Evolutionary conservation across 129 eudicot genomes (phyloP), one percentile per base, ranked within the genome.

Genomic region (Scalesia atractyloides): DNA sequence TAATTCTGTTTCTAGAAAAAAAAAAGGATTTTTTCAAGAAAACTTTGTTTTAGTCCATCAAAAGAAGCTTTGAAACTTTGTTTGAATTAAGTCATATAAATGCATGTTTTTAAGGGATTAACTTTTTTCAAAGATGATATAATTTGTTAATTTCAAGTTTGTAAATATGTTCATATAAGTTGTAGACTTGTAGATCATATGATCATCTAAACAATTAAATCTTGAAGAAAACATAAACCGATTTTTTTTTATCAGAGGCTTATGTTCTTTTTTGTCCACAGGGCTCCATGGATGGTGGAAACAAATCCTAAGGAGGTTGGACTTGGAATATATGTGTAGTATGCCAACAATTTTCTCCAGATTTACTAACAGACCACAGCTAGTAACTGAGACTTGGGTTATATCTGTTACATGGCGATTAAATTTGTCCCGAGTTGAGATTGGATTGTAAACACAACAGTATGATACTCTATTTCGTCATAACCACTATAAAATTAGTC

Each of bases 211-310:
- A 37, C 75, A 50, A 49, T n/a, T 34, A 11, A 5, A 14, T 36
- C 30, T 52, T 16, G 9, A 62, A 51, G 17, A 5, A 52, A 9
- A 52, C 36, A 11, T 9, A 18, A 70, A 19, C 52, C 0, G 7
- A 18, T 37, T 6, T 0, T 0, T 5, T 16, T 37, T 6, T 26
- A 48, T 15, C 33, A 15, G 30, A 20, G 54, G 53, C 51, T 15
- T 36, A 30, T 7, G 5, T 58, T 70, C 33, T 60, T 59, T 58
- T 62, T 26, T 70, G 49, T 37, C 15, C 12, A 43, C 81, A 93
- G 98, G 87, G 80, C 98, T 73, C 98, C 98, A 13, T 93, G 96
- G 98, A 93, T 93, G 97, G 97, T 93, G 78, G 98, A 93, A 82
- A 89, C 92, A 61, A 68, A 93, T 48, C 98, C 98, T 0, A 89